Base-by-base conservation (phyloP, 1,284 basidiomycete genomes). In the Wolfiporia cocos region DNA sequence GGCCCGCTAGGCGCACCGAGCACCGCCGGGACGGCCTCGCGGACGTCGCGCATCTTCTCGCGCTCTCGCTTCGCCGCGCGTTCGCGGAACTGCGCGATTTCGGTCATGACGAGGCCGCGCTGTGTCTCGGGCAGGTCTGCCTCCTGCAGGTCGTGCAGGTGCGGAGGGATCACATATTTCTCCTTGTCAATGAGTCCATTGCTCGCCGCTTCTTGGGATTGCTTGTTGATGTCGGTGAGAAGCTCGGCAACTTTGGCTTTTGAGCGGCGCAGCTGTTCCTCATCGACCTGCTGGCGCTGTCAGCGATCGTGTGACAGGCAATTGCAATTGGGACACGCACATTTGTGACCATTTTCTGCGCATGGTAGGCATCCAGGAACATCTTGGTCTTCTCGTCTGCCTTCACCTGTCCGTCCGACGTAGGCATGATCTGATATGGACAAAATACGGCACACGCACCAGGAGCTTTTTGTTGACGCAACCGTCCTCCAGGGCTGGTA, bases 41-140 rank as follows among this genome's bases (percentile, higher is more conserved):
- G 74, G 51, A 86, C 84, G 53, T 87, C 79, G 40, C 76, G 71
- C 67, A 86, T 68, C 67, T 91, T 91, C 62, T 93, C 88, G 24
- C 86, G 75, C 56, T 94, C 91, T 21, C 86, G 71, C 59, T 90
- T 89, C 11, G 87, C 90, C 0, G 90, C 86, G 14, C 86, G 77
- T 63, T 92, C 89, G 41, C 91, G 77, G 63, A 94, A 97, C 54
- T 92, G 85, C 1, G 92, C 92, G 48, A 98, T 98, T 61, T 97
- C 93, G 26, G 85, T 90, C 45, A 97, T 85, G 42, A 98, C 93
- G 23, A 90, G 83, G 2, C 88, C 92, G 18, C 93, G 85, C 63
- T 94, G 92, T 1, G 89, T 88, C 65, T 95, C 93, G n/a, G 93
- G 93, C 21, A 98, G 74, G 58, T 97, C 93, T 39, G 91, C 89